Percentiles rank a stretch among this genome's conserved stretches.
Conservation (phyloP, 495 filamentous ascomycete genomes). For the Hypoxylon intermedium region DNA sequence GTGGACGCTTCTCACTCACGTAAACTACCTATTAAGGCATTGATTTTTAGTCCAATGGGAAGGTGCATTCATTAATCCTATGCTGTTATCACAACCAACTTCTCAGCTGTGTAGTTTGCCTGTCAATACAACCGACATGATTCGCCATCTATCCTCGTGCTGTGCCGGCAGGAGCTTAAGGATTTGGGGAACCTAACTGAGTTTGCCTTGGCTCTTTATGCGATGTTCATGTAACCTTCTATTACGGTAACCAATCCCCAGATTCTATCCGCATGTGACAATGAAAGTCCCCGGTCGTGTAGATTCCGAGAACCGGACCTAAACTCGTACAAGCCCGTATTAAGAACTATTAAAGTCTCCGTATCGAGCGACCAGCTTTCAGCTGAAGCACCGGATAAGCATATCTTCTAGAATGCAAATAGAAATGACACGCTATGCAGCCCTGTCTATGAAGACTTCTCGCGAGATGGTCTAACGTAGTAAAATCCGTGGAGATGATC, state of each 20-base stretch:
- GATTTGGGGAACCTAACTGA: neutral
- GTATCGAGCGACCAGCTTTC: too few species aligned
- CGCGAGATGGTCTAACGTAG: neutral
- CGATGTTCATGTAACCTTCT: neutral
- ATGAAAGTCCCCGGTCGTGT: neutral
- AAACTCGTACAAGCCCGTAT: neutral
- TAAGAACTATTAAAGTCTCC: neutral
- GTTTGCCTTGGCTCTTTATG: neutral
- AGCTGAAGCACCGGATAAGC: neutral
- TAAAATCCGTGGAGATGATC: neutral
- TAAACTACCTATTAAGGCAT: neutral
- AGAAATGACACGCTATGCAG: constrained; percentile 11
- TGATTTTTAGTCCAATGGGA: neutral
- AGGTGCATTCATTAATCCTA: neutral
- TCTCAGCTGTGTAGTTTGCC: neutral
- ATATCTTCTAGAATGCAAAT: constrained; percentile 1
- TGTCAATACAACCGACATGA: neutral
- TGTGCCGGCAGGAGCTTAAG: constrained; percentile 11
- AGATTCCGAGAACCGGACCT: neutral
- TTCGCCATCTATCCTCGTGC: constrained; percentile 8
- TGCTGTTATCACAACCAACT: neutral
- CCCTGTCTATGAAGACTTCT: neutral
- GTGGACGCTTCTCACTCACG: neutral
- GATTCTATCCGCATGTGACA: neutral
- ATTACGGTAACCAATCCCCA: neutral